Base-by-base conservation (phyloP, 306 rosid species). In the Betula pendula region DNA sequence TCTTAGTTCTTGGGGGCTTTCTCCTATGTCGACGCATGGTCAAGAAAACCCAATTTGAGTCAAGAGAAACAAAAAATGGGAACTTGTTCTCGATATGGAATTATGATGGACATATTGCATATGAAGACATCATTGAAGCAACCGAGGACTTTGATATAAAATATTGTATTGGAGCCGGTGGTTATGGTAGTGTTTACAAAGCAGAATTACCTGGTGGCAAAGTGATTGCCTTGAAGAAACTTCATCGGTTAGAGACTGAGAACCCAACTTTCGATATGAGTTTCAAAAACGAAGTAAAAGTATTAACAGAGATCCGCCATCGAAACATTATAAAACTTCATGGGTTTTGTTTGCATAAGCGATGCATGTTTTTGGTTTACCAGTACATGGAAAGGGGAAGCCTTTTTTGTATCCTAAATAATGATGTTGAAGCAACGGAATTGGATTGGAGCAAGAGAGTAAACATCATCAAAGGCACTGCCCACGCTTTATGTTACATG, bases 371-470 rank as follows among this genome's bases (percentile, higher is more conserved):
- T 75, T 40, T 75, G 6, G 17, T 80, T 1, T 80, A 75, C 14
- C 68, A 80, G 49, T 81, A 75, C 42, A 50, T 75, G 70, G 81
- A 75, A 81, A 42, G 25, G 27, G 74, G 80, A 14, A 75, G 80
- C 60, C 19, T 81, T 10, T 70, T 62, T 14, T 62, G 3, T 51
- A 33, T 20, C 44, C 53, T 71, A 51, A 51, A 5, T 8, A 31
- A 5, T 7, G 52, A 75, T 10, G 20, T 17, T 10, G 77, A 75
- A 49, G 84, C 53, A 70, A 0, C 50, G 10, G 77, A 70, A 27
- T 17, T 81, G 13, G 45, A 51, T 50, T 81, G 80, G 80, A 38
- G 51, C 22, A 70, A 60, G 1, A 81, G 77, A 68, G 42, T 75
- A 1, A 51, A 52, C 33, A 22, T 81, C 27, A 60, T 75, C 40